Base-by-base conservation (phyloP, 768 basidiomycete genomes). In the Leccinellum rugosiceps region DNA sequence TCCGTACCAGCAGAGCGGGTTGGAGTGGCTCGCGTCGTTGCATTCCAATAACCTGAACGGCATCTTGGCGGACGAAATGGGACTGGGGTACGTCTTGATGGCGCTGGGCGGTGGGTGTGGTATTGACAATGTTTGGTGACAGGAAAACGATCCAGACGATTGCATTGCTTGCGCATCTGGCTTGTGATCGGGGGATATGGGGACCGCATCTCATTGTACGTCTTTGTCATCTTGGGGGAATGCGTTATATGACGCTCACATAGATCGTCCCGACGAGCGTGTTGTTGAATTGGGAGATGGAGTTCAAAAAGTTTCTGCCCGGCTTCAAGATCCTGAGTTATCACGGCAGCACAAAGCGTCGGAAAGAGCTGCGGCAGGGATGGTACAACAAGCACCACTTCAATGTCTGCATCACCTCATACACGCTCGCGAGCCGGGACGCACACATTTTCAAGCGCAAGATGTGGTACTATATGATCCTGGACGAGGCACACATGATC, bases 81-180 rank as follows among this genome's bases (percentile, higher is more conserved):
- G 94, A 45, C 74, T 96, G 7, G 94, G 94, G 92, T 95, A 65
- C 43, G 87, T 79, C 25, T 48, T 49, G 0, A 45, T 23, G 30
- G 19, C 9, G n/a, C n/a, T 41, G 1, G n/a, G 3, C 10, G 3
- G 49, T 44, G 25, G 6, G 7, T 1, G 8, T 6, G 21, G 10
- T n/a, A 14, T 28, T 58, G 2, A 53, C 50, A 52, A 50, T 5
- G 6, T 52, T 30, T 32, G 38, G 63, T 15, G 0, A 50, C 65
- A 98, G 93, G 50, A 92, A 92, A 78, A 98, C 97, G 0, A 92
- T 99, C 31, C 97, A 99, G 74, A 96, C 96, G 1, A 98, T 99
- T 50, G 81, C 96, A 1, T 80, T 98, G 35, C 76, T 99, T 4
- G 96, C 96, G 2, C 92, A 98, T 75, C 80, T 99, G 11, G 90